Evolutionary conservation across 176 grass and related monocot genomes (phyloP).

Genomic region (Oryza glumipatula): DNA sequence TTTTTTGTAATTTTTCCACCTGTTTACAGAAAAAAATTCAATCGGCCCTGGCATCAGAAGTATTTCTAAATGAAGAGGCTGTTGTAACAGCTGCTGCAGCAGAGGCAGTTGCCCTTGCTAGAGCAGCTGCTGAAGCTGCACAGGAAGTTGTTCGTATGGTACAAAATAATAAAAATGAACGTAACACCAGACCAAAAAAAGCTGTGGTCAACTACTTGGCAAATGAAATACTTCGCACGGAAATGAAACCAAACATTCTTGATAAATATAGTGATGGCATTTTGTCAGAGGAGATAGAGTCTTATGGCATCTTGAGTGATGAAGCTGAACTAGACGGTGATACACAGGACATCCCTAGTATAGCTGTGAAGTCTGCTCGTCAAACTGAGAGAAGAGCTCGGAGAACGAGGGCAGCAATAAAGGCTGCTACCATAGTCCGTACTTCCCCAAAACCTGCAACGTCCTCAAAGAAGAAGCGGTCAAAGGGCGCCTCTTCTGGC

Average conservation of each 20-base stretch:
- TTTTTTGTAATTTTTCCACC: background rate
- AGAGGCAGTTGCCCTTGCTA: slow-evolving; percentile 67
- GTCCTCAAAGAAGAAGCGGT: slow-evolving; percentile 50
- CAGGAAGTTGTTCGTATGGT: slow-evolving; percentile 47
- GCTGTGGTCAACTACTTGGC: slow-evolving; percentile 31
- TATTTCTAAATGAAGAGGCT: slow-evolving; percentile 54
- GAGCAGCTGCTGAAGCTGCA: slow-evolving; percentile 59
- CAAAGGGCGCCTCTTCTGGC: slow-evolving; percentile 43
- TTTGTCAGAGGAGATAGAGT: slow-evolving; percentile 25
- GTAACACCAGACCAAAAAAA: slow-evolving; percentile 23
- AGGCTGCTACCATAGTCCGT: slow-evolving; percentile 25
- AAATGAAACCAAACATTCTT: slow-evolving; percentile 20
- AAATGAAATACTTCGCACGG: slow-evolving; percentile 50
- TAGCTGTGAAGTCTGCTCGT: slow-evolving; percentile 63
- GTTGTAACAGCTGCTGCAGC: slow-evolving; percentile 51
- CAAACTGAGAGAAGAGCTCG: slow-evolving; percentile 59
- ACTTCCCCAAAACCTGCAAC: slow-evolving; percentile 29
- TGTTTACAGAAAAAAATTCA: slow-evolving; percentile 44
- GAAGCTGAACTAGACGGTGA: slow-evolving; percentile 31
- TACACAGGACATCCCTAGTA: slow-evolving; percentile 15
- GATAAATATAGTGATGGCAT: slow-evolving; percentile 33
- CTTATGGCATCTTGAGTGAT: slow-evolving; percentile 24
- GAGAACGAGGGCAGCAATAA: slow-evolving; percentile 58
- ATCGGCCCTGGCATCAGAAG: slow-evolving; percentile 46
- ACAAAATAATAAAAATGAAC: slow-evolving; percentile 27